A percentile compares a stretch with the other conserved stretches of the same genome.
These are phyloP conservation scores for Stephania yunnanensis DNA, from an alignment of 164 flowering plant genomes.

Conservation along the genomic window DNA sequence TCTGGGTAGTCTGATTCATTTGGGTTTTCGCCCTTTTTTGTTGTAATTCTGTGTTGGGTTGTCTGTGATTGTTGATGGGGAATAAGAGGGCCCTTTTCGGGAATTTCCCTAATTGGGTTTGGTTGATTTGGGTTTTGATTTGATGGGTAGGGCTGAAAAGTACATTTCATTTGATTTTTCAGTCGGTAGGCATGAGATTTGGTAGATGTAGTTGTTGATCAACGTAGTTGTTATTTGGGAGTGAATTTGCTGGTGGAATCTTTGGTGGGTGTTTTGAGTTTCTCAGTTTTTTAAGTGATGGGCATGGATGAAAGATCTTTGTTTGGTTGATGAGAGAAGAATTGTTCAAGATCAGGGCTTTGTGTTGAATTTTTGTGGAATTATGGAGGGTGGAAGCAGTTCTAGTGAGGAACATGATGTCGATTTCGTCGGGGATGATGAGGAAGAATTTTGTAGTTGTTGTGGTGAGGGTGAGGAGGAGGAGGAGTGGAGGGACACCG, in stretches of 20 bases:
- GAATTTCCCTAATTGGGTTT: slow-evolving; percentile 2
- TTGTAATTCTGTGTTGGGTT: neutral
- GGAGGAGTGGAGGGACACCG: slow-evolving; percentile 46
- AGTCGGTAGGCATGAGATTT: neutral
- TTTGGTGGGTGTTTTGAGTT: neutral
- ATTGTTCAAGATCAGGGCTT: neutral
- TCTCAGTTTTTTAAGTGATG: neutral
- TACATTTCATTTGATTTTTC: neutral
- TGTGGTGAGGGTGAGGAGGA: slow-evolving; percentile 49
- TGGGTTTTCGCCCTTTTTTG: too few relatives aligned
- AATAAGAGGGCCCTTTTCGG: neutral
- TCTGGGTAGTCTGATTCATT: too few relatives aligned
- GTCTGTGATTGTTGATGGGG: neutral
- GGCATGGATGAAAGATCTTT: neutral
- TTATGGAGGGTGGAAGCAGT: slow-evolving; percentile 30
- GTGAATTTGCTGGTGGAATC: neutral
- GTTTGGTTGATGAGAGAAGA: neutral
- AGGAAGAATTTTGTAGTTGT: slow-evolving; percentile 77
- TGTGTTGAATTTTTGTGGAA: neutral
- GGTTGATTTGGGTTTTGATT: slow-evolving; percentile 4
- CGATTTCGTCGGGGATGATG: slow-evolving; percentile 47
- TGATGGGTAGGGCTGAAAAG: neutral
- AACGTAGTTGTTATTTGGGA: neutral
- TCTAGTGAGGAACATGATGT: slow-evolving; percentile 9
- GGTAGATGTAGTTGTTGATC: neutral